Evolutionary conservation across 257 asterid genomes (phyloP).

Genomic region (Voacanga thouarsii): DNA sequence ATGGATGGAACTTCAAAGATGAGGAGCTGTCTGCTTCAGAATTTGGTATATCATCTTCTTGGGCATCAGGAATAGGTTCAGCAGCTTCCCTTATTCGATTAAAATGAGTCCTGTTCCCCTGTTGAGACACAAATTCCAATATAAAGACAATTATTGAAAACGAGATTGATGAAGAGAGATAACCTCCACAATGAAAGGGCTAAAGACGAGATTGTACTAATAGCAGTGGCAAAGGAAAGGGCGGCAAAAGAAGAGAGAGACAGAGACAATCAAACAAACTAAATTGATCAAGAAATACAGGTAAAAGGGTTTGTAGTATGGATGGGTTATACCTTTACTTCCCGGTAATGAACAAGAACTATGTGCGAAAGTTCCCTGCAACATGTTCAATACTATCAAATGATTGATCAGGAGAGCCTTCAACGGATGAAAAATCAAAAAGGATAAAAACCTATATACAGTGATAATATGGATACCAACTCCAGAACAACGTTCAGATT

Average conservation of each 20-base stretch:
- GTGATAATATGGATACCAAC: background rate
- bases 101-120: conserved; percentile 72
- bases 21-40: conserved; percentile 54
- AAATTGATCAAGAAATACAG: conserved; percentile 11
- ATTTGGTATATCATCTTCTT: conserved; percentile 35
- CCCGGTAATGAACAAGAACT: conserved; percentile 96
- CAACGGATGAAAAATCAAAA: conserved; percentile 10
- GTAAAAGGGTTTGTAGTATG: conserved; percentile 18
- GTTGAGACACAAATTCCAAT: conserved; percentile 20
- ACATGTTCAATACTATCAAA: conserved; percentile 27
- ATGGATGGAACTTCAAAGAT: conserved; percentile 50
- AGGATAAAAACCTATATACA: background rate
- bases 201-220: background rate
- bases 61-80: conserved; percentile 38
- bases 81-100: conserved; percentile 54
- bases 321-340: conserved; percentile 63
- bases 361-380: conserved; percentile 84
- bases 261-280: background rate
- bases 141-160: background rate
- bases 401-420: conserved; percentile 22
- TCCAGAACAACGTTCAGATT: background rate
- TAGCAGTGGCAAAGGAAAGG: background rate
- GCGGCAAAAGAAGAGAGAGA: background rate
- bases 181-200: background rate
- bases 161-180: background rate